These are phyloP conservation scores for Myxozyma nipponensis DNA, from an alignment of 805 yeast genomes.

Conservation along the genomic window DNA sequence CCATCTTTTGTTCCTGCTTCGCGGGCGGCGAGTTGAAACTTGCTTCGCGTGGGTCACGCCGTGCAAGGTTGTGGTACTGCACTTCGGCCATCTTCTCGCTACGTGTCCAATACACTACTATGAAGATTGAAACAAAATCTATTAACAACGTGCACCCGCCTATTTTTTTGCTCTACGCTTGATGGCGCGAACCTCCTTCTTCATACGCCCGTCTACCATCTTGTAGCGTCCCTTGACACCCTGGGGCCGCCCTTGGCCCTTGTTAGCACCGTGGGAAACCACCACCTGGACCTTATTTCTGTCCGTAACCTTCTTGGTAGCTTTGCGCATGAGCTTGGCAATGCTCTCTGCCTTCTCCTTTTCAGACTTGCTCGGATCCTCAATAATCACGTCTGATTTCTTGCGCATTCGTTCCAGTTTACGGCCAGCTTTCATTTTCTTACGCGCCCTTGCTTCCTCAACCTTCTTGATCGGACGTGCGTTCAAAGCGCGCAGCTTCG, in stretches of 20 bases:
- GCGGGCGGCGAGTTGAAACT: no score
- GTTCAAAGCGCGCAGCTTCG: constrained; percentile 72
- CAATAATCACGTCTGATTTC: constrained; percentile 88
- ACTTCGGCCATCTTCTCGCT: no score
- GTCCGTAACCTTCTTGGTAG: constrained; percentile 51
- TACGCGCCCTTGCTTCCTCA: constrained; percentile 95
- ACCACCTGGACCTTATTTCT: constrained; percentile 86
- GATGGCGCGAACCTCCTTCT: constrained; percentile 94
- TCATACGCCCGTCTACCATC: constrained; percentile 98
- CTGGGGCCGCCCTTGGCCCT: constrained; percentile 91
- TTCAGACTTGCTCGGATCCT: constrained; percentile 81
- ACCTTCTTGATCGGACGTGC: constrained; percentile 99
- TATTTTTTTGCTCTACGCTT: constrained; percentile 69
- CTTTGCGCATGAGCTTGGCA: constrained; percentile 73
- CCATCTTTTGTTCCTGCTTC: no score
- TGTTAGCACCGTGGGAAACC: constrained; percentile 80
- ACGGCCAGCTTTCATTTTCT: constrained; percentile 85
- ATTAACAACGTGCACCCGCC: no score
- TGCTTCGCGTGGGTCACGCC: no score
- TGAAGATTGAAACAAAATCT: no score
- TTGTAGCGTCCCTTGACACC: constrained; percentile 96
- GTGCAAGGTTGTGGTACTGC: no score
- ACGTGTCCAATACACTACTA: no score
- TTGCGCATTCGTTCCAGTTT: constrained; percentile 84
- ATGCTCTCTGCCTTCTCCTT: constrained; percentile 94